Conservation (phyloP, 306 rosid species). For the Luffa acutangula region DNA sequence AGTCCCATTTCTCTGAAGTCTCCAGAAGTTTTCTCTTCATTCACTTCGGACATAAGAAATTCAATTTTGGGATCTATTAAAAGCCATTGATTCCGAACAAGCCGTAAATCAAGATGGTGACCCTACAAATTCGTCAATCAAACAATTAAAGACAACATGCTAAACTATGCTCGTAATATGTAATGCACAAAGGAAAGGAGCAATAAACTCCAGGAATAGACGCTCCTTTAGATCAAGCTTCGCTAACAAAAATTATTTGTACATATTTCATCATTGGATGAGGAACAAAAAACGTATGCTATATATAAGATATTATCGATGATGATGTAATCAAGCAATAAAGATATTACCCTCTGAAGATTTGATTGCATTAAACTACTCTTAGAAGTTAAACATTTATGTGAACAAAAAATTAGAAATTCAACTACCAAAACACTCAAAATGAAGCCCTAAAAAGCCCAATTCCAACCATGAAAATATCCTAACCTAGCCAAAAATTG, state of each 20-base stretch:
- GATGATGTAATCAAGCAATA: neutral
- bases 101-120: constrained; percentile 88
- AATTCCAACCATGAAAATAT: neutral
- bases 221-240: neutral
- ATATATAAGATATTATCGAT: neutral
- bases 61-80: constrained; percentile 73
- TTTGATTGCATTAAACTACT: neutral
- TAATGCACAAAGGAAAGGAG: neutral
- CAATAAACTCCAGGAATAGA: neutral
- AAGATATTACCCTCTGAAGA: neutral
- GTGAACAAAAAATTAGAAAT: neutral
- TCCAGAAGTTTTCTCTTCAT: constrained; percentile 85
- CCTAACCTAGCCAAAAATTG: neutral
- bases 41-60: constrained; percentile 83
- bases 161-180: neutral
- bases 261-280: neutral
- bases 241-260: neutral
- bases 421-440: neutral
- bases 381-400: neutral
- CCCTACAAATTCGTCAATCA: constrained; percentile 40
- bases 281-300: neutral
- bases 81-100: constrained; percentile 89
- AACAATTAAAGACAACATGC: constrained; percentile 1
- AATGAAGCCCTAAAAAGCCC: neutral
- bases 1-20: constrained; percentile 94